Base-by-base conservation (phyloP, 345 rosid genomes). In the Theobroma cacao region DNA sequence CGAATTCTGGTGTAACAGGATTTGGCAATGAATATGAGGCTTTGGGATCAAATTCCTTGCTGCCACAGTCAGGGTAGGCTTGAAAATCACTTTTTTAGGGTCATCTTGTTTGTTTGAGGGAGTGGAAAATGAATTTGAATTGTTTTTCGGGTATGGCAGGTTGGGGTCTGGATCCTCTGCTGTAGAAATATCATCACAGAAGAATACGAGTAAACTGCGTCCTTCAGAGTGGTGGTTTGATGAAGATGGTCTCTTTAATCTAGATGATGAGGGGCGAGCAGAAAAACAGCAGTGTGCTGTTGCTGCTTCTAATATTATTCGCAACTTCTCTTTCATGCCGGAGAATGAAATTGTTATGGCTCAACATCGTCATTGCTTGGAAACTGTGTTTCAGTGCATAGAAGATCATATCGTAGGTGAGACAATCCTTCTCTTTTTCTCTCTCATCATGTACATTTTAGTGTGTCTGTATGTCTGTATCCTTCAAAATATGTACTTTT, bases 301-400 rank as follows among this genome's bases (percentile, higher is more conserved):
- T 78, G 98, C 90, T 70, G 97, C 97, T 75, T 94, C 99, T 22
- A 96, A 96, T 78, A 87, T 96, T 70, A 90, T 96, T 43, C 94
- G 98, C 62, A 96, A 96, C 80, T 94, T 94, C 82, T 94, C 99
- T 48, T 96, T 96, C 87, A 96, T 96, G 99, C 99, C 97, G 2
- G 99, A 96, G 79, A 96, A 94, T 77, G 99, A 96, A 85, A 89
- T 85, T 72, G 84, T 90, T 18, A 96, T 96, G 98, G 95, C 99
- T 50, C 97, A 88, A 81, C 93, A 94, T 83, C 92, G 99, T 45
- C 99, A 96, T 86, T 96, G 98, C 91, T 88, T 96, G 88, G 99
- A 96, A 86, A 90, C 97, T 30, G 93, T 90, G 56, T 94, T 94
- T 88, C 98, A 96, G 84, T 94, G 99, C 85, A 85, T 94, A 75